phyloP scores from a whole-genome alignment of 371 early-diverging fungal genomes.

The Mortierella sp. region DNA sequence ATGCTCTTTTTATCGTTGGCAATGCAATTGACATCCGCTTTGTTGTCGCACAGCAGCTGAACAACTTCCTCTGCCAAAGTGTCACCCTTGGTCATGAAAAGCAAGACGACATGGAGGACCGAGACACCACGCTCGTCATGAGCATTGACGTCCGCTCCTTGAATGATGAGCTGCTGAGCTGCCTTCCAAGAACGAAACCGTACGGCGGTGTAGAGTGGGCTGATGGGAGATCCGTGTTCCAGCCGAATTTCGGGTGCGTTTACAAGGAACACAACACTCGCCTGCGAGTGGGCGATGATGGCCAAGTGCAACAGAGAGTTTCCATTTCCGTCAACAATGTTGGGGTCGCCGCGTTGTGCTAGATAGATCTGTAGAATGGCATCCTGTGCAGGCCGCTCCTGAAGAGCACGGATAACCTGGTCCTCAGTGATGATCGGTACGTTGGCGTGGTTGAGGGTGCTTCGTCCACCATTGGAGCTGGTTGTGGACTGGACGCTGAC shows the following conservation, averaged over 20 bases:
- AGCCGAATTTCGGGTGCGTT: slow-evolving; percentile 49
- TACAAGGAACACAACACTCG: slow-evolving; percentile 48
- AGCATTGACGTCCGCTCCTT: slow-evolving; percentile 51
- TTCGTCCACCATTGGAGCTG: slow-evolving; percentile 28
- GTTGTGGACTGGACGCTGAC: slow-evolving; percentile 42
- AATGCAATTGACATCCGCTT: slow-evolving; percentile 48
- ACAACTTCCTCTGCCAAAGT: slow-evolving; percentile 55
- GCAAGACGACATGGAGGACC: slow-evolving; percentile 46
- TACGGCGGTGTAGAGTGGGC: slow-evolving; percentile 55
- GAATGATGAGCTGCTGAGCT: slow-evolving; percentile 50
- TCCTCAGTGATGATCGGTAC: slow-evolving; percentile 33
- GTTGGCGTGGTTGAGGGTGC: background rate
- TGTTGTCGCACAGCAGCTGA: slow-evolving; percentile 52
- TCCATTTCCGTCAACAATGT: slow-evolving; percentile 51
- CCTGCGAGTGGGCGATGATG: slow-evolving; percentile 52
- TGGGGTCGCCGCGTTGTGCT: slow-evolving; percentile 48
- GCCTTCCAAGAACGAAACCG: slow-evolving; percentile 58
- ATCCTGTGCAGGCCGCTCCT: slow-evolving; percentile 51
- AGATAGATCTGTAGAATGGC: slow-evolving; percentile 42
- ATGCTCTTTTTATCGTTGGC: slow-evolving; percentile 50
- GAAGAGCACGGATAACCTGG: slow-evolving; percentile 44
- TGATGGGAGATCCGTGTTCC: slow-evolving; percentile 54
- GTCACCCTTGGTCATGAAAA: slow-evolving; percentile 55
- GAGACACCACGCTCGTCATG: slow-evolving; percentile 56
- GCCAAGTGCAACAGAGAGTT: slow-evolving; percentile 54